Evolutionary conservation across 805 yeast species (phyloP), one percentile per base, ranked within the genome.

Genomic region (Metschnikowia rubicola): DNA sequence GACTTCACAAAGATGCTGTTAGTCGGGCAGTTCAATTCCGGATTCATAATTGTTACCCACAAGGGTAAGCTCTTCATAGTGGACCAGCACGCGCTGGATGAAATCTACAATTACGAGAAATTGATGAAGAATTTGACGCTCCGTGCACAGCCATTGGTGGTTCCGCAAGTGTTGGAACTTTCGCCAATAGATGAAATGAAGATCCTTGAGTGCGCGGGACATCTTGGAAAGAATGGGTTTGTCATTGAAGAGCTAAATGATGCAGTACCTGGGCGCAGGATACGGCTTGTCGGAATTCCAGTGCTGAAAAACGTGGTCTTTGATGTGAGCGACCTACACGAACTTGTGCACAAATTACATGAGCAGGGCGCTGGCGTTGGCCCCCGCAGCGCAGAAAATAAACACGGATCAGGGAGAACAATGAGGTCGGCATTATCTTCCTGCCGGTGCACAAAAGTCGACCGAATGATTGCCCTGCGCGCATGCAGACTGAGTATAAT

Each of bases 21-120:
- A 10, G 79, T 92, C 7, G 99, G 99, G 0, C 99, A 94, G 66
- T 94, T 94, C 68, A 94, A 94, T 63, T 67, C 86, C n/a, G 99
- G 98, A 0, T 94, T 94, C 57, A 88, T 94, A n/a, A 94, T 88
- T 0, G 76, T 79, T 2, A 72, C 82, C 42, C 64, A 65, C n/a
- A 60, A 62, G 3, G 62, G 61, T 26, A 89, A 89, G 59, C 57
- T 92, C 30, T 91, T 94, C 58, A 91, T 94, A 31, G 77, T 94
- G 40, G 99, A 94, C 63, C 99, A 94, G 65, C 99, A 94, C 69
- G 99, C 99, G 1, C 87, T 96, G 54, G 99, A 94, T 68, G 99
- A 94, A 60, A 94, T 91, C 56, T 89, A 60, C 70, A 94, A 94
- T 64, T 94, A 88, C 69, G 99, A 94, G 63, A 72, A 70, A 41